phyloP scores from a whole-genome alignment of 192 early-diverging fungal species.

The Entophlyctis luteolus region DNA sequence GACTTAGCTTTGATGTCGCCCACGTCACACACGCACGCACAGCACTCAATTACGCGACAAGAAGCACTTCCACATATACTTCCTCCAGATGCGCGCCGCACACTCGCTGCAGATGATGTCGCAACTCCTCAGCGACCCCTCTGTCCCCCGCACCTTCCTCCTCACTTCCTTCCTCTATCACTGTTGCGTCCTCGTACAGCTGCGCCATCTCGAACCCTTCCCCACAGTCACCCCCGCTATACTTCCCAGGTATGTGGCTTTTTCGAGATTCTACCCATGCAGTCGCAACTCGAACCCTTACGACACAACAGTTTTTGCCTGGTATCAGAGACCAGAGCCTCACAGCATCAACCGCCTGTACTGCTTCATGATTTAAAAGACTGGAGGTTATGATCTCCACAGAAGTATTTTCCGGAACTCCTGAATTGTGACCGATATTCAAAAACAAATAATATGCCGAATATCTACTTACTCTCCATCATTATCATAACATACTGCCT shows the following conservation, averaged over 20 bases:
- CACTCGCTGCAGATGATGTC: background rate
- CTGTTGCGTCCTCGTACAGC: background rate
- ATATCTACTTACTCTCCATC: slow-evolving; percentile 56
- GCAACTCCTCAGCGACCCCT: background rate
- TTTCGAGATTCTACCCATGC: background rate
- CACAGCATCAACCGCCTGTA: slow-evolving; percentile 47
- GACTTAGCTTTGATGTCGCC: no score
- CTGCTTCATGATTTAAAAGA: slow-evolving; percentile 41
- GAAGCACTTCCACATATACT: slow-evolving; percentile 4
- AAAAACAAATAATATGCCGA: no score
- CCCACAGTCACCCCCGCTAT: background rate
- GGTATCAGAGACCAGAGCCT: slow-evolving; percentile 54
- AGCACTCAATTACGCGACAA: no score
- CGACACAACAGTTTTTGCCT: slow-evolving; percentile 9
- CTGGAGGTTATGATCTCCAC: background rate
- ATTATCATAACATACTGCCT: slow-evolving; percentile 58
- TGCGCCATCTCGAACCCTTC: background rate
- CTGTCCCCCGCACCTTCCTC: background rate
- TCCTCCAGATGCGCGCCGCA: slow-evolving; percentile 5
- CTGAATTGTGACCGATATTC: no score
- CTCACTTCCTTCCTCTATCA: background rate
- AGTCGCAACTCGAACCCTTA: background rate
- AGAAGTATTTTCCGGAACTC: background rate
- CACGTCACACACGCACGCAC: no score
- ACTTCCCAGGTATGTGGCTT: background rate